Percentiles rank a stretch among this genome's conserved stretches.
phyloP scores from a whole-genome alignment of 2,329 filamentous ascomycete genomes.

The Paracoccidioides brasiliensis region DNA sequence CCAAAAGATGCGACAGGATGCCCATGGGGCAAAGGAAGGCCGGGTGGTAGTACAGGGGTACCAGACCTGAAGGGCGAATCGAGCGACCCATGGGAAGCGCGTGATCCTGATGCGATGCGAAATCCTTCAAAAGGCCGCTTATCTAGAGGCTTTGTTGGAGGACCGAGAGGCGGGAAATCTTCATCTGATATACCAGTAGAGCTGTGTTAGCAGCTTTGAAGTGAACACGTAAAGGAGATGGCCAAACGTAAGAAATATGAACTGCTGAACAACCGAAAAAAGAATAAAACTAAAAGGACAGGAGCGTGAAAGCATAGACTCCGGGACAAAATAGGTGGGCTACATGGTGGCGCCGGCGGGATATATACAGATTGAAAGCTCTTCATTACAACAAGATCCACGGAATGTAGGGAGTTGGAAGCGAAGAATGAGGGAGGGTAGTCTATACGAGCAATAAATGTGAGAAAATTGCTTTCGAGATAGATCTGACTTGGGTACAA shows the following conservation, averaged over 20 bases:
- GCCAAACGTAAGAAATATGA: not conserved
- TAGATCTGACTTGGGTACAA: conserved; percentile 30
- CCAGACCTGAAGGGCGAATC: conserved; percentile 18
- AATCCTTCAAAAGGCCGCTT: conserved; percentile 8
- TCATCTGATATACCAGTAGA: conserved; percentile 23
- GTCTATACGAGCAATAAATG: conserved; percentile 32
- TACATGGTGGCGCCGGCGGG: conserved; percentile 9
- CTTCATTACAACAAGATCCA: conserved; percentile 16
- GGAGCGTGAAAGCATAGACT: conserved; percentile 10
- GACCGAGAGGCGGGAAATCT: conserved; percentile 35
- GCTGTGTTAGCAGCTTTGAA: conserved; percentile 17
- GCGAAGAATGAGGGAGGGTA: conserved; percentile 13
- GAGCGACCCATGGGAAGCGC: not conserved
- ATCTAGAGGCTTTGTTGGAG: conserved; percentile 23
- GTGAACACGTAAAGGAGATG: conserved; percentile 1
- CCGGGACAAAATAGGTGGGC: conserved; percentile 9
- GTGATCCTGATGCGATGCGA: conserved; percentile 12
- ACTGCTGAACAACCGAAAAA: conserved; percentile 9
- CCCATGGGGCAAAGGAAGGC: conserved; percentile 29
- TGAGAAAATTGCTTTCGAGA: conserved; percentile 35
- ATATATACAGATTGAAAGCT: conserved; percentile 8
- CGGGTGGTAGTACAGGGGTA: conserved; percentile 29
- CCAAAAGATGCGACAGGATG: conserved; percentile 25
- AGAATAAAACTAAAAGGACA: conserved; percentile 10
- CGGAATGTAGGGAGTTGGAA: conserved; percentile 7